Base-by-base conservation (phyloP, 1,284 basidiomycete genomes). In the Sporisorium reilianum region DNA sequence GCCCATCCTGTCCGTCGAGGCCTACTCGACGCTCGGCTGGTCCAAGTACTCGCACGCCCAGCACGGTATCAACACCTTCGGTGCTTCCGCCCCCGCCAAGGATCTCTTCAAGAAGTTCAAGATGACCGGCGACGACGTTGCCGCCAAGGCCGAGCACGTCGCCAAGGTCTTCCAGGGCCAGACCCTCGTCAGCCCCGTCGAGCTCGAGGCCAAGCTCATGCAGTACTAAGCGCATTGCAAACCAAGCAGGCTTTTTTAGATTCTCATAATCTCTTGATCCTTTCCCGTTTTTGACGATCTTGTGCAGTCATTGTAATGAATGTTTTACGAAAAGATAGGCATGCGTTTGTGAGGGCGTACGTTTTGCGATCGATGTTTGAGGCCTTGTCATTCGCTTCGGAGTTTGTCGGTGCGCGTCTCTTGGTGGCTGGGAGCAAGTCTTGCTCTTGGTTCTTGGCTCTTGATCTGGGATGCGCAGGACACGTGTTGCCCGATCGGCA, bases 1-100 rank as follows among this genome's bases (percentile, higher is more conserved):
- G 40, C 95, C 95, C 48, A 91, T 97, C 84, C 85, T 97, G 73
- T 93, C 93, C 50, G 89, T 97, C 71, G 95, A 97, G 87, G 94
- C 94, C 28, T 90, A 88, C 86, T 78, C 85, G 51, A 81, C 81
- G 23, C 66, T 78, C 55, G 82, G 84, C 74, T 84, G 84, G 83
- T 61, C 70, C 68, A 76, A 76, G 67, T 85, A 82, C 75, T 68
- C 80, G 38, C 84, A 85, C 72, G 84, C 78, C 23, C 74, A 78
- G 62, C 70, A 80, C 64, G 72, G 67, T 56, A 77, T 82, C 62
- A 65, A 75, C 64, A 63, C 70, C 38, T 77, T 80, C 56, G 95
- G 95, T 85, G 90, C 92, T 34, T 96, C 94, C 45, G 95, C 91
- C 51, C 94, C 95, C 20, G 95, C 93, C 85, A 89, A 90, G 85